A percentile compares a stretch with the other conserved stretches of the same genome.
Evolutionary conservation across 352 stramenopile species (phyloP).

Genomic region (Blastocystis sp.): DNA sequence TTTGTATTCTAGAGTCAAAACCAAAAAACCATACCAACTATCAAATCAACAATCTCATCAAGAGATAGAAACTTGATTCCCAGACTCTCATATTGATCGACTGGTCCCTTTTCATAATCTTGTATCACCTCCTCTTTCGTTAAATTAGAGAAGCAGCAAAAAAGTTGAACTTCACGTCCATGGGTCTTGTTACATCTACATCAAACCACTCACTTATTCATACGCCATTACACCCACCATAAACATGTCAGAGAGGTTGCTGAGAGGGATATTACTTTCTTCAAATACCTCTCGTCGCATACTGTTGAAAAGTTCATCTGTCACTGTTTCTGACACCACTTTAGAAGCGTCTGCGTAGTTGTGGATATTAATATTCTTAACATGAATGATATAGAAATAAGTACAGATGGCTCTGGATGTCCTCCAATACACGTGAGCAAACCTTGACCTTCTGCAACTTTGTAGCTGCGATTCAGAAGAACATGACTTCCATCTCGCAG

Average conservation of each 20-base stretch:
- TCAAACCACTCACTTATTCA: neutral
- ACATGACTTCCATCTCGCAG: conserved; percentile 21
- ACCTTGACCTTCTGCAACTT: conserved; percentile 29
- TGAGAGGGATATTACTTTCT: conserved; percentile 32
- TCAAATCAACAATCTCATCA: neutral
- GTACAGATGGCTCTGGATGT: conserved; percentile 49
- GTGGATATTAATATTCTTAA: neutral
- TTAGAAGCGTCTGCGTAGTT: conserved; percentile 3
- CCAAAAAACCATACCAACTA: neutral
- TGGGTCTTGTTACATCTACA: conserved; percentile 21
- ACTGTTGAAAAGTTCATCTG: conserved; percentile 25
- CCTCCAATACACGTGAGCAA: conserved; percentile 1
- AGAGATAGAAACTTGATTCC: conserved; percentile 47
- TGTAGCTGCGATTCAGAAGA: conserved; percentile 58
- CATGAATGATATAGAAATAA: neutral
- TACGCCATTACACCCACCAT: conserved; percentile 15
- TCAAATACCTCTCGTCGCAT: conserved; percentile 49
- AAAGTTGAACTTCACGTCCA: conserved; percentile 38
- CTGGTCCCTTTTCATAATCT: conserved; percentile 17
- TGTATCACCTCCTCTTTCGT: neutral
- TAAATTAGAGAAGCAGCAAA: conserved; percentile 30
- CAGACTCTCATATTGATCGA: conserved; percentile 55
- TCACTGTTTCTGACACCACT: neutral
- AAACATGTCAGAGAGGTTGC: conserved; percentile 27
- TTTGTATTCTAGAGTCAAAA: neutral